Evolutionary conservation across 345 rosid genomes (phyloP).

Genomic region (Gossypium thurberi): DNA sequence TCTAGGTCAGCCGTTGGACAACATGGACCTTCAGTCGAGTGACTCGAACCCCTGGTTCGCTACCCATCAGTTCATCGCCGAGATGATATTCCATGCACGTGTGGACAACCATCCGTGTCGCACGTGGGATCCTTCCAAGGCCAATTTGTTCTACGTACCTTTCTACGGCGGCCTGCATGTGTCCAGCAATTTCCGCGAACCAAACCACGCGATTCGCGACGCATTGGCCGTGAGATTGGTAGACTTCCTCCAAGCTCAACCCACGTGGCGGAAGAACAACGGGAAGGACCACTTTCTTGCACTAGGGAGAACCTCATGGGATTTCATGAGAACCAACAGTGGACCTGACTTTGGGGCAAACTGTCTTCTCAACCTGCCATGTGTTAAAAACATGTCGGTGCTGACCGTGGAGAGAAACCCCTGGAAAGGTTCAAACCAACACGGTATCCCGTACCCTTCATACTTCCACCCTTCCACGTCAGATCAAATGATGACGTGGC

Average conservation of each 20-base stretch:
- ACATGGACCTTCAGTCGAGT: background rate
- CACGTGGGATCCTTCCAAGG: conserved; percentile 34
- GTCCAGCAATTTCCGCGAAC: conserved; percentile 46
- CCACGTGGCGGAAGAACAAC: conserved; percentile 29
- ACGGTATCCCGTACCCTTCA: conserved; percentile 55
- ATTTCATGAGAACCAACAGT: conserved; percentile 37
- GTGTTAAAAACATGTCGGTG: conserved; percentile 48
- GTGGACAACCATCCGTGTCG: conserved; percentile 51
- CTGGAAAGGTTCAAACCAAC: conserved; percentile 33
- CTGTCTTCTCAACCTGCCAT: conserved; percentile 35
- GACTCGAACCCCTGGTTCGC: conserved; percentile 35
- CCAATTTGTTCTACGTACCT: conserved; percentile 45
- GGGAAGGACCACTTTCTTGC: conserved; percentile 52
- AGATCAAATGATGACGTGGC: conserved; percentile 38
- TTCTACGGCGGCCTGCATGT: conserved; percentile 58
- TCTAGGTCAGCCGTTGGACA: conserved; percentile 39
- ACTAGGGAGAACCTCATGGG: conserved; percentile 60
- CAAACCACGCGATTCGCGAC: conserved; percentile 33
- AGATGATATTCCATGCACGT: conserved; percentile 58
- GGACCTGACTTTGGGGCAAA: conserved; percentile 50
- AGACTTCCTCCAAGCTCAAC: conserved; percentile 20
- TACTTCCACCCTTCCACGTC: conserved; percentile 50
- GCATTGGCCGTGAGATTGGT: conserved; percentile 33
- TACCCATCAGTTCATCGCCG: conserved; percentile 52
- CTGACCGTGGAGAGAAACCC: conserved; percentile 51